Evolutionary conservation across 768 basidiomycete species (phyloP).

Genomic region (Paxillus rubicundulus): DNA sequence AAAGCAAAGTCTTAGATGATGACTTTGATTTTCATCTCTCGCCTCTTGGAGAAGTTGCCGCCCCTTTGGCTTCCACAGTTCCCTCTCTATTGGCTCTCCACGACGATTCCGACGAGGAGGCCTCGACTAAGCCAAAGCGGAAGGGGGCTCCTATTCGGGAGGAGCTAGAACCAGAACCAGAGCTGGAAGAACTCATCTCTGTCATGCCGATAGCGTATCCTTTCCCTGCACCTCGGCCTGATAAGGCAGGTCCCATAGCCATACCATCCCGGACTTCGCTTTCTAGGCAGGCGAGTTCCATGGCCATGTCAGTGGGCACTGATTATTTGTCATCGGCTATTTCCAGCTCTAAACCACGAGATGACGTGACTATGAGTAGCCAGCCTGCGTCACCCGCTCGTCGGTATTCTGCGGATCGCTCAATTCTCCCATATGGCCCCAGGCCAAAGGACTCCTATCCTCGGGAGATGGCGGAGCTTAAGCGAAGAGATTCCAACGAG

Average conservation of each 20-base stretch:
- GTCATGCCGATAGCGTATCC: slow-evolving; percentile 12
- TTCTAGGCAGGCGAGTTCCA: slow-evolving; percentile 25
- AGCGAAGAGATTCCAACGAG: slow-evolving; percentile 18
- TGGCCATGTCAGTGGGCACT: slow-evolving; percentile 27
- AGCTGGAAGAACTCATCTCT: slow-evolving; percentile 19
- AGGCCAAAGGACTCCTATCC: slow-evolving; percentile 16
- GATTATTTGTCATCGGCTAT: slow-evolving; percentile 24
- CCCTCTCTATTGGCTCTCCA: slow-evolving; percentile 29
- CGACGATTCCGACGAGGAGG: slow-evolving; percentile 30
- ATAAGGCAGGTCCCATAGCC: slow-evolving; percentile 26
- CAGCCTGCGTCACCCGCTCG: slow-evolving; percentile 27
- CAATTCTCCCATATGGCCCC: slow-evolving; percentile 12
- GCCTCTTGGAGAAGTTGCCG: slow-evolving; percentile 26
- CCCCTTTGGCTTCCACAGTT: slow-evolving; percentile 26
- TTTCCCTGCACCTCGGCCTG: slow-evolving; percentile 21
- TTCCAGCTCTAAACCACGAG: slow-evolving; percentile 26
- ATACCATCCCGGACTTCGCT: slow-evolving; percentile 28
- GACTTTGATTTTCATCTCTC: slow-evolving; percentile 31
- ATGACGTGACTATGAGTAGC: slow-evolving; percentile 29
- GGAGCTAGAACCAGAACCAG: slow-evolving; percentile 24
- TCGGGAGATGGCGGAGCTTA: slow-evolving; percentile 25
- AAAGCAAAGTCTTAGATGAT: slow-evolving; percentile 26
- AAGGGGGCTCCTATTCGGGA: slow-evolving; percentile 21
- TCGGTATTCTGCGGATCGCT: slow-evolving; percentile 25
- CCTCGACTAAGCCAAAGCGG: slow-evolving; percentile 19